Evolutionary conservation across 2,329 filamentous ascomycete species (phyloP), one percentile per base, ranked within the genome.

Genomic region (Trichoderma asperellum): DNA sequence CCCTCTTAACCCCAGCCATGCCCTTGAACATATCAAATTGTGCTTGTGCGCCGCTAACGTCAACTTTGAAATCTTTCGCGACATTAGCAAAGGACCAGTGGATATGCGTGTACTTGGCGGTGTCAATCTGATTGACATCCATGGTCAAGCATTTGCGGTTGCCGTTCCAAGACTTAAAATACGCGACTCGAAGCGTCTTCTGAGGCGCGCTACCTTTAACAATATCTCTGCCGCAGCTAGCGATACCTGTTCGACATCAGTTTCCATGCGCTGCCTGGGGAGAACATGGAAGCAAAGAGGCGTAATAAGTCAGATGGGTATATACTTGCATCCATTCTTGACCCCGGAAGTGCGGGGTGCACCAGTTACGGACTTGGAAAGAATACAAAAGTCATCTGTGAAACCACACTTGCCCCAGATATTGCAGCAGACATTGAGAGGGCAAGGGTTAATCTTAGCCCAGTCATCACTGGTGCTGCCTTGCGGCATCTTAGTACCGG

Each of bases 381-480:
- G 71, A 3, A 74, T 76, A 32, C 83, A 86, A 71, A 84, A 85
- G 16, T 82, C 82, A 1, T 72, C 71, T 0, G 81, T 82, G 1
- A 78, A 78, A 5, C 83, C 84, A 29, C 84, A 86, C 59, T 82
- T 77, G 0, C 83, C 84, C 76, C 81, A 82, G 21, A 76, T 74
- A 14, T 79, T 77, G 71, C 81, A 83, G 72, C 81, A 83, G 0
- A 77, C 79, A 32, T 82, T 82, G 0, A 84, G 74, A 0, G 81
- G 81, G 70, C 85, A 87, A 0, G 79, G 81, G 70, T 86, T 87
- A 6, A 86, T 73, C 10, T 75, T 72, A 0, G 76, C 71, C 4
- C 84, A 56, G 21, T 76, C 73, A 27, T 62, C 49, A 35, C 58
- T 63, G n/a, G 16, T 73, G 77, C 77, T 79, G 14, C 76, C 73